These are phyloP conservation scores for Camptophora hylomeconis DNA, from an alignment of 2,329 filamentous ascomycete genomes.

Conservation along the genomic window DNA sequence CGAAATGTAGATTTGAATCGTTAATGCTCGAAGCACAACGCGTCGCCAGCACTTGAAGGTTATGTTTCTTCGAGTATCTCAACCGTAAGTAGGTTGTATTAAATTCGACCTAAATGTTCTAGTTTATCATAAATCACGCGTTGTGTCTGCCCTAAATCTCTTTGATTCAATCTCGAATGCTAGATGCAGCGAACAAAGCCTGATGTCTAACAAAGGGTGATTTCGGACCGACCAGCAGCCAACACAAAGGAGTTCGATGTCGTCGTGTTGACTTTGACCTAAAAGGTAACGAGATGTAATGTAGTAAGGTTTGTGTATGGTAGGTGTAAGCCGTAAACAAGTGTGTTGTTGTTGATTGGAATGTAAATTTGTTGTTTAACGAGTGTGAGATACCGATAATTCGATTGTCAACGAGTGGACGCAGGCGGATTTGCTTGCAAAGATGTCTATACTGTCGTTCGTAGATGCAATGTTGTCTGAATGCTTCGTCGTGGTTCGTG, in stretches of 20 bases:
- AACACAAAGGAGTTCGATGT: slow-evolving; percentile 1
- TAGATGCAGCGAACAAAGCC: no score
- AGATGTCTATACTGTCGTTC: slow-evolving; percentile 7
- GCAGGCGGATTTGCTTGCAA: slow-evolving; percentile 16
- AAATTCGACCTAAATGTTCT: no score
- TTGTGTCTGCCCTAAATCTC: no score
- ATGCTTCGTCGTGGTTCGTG: slow-evolving; percentile 2
- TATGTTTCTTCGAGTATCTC: background rate
- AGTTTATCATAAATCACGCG: no score
- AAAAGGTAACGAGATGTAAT: background rate
- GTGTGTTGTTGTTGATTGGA: background rate
- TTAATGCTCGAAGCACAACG: background rate
- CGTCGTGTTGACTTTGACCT: background rate
- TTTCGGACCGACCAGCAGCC: slow-evolving; percentile 5
- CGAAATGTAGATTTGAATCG: slow-evolving; percentile 1
- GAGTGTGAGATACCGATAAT: slow-evolving; percentile 2
- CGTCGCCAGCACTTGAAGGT: background rate
- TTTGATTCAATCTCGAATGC: background rate
- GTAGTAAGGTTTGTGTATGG: background rate
- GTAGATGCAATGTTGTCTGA: slow-evolving; percentile 3
- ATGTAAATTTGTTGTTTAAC: background rate
- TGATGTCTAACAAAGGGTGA: no score
- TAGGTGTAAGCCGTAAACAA: background rate
- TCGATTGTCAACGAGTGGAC: slow-evolving; percentile 11
- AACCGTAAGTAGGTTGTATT: background rate